Conservation (phyloP, 352 stramenopile species). For the Aphanomyces euteiches region DNA sequence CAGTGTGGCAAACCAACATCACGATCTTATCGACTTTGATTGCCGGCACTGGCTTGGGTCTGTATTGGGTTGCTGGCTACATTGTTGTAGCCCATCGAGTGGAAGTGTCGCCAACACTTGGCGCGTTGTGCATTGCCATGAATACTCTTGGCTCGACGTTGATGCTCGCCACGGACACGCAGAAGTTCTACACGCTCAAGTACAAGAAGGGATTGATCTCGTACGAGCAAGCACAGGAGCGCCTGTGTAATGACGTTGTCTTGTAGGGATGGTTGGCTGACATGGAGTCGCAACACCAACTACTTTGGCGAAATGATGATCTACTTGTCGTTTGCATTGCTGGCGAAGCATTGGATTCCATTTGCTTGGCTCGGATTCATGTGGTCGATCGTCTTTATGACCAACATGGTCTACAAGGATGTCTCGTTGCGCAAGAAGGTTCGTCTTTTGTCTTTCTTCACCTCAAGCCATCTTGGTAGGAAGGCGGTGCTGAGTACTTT, state of each 20-base stretch:
- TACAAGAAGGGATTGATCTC: slow-evolving; percentile 20
- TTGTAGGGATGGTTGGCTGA: slow-evolving; percentile 29
- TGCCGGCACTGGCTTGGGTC: neutral
- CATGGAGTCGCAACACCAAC: slow-evolving; percentile 32
- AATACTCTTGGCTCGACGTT: slow-evolving; percentile 8
- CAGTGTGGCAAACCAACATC: neutral
- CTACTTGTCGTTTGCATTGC: slow-evolving; percentile 23
- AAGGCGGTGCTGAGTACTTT: slow-evolving; percentile 16
- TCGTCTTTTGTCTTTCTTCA: neutral
- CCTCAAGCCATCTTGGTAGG: neutral
- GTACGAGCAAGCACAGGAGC: neutral
- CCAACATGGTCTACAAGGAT: slow-evolving; percentile 29
- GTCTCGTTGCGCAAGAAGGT: slow-evolving; percentile 31
- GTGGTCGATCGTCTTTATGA: slow-evolving; percentile 15
- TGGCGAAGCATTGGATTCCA: slow-evolving; percentile 31
- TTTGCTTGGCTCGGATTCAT: slow-evolving; percentile 27
- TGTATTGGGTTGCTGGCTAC: slow-evolving; percentile 26
- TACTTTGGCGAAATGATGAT: slow-evolving; percentile 28
- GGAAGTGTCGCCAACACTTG: slow-evolving; percentile 6
- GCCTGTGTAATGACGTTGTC: neutral
- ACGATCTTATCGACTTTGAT: slow-evolving; percentile 17
- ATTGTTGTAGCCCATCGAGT: slow-evolving; percentile 23
- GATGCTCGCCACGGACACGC: slow-evolving; percentile 23
- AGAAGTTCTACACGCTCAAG: slow-evolving; percentile 25
- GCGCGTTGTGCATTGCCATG: neutral